phyloP scores from a whole-genome alignment of 192 early-diverging fungal genomes.

The Mycoemilia scoparia region DNA sequence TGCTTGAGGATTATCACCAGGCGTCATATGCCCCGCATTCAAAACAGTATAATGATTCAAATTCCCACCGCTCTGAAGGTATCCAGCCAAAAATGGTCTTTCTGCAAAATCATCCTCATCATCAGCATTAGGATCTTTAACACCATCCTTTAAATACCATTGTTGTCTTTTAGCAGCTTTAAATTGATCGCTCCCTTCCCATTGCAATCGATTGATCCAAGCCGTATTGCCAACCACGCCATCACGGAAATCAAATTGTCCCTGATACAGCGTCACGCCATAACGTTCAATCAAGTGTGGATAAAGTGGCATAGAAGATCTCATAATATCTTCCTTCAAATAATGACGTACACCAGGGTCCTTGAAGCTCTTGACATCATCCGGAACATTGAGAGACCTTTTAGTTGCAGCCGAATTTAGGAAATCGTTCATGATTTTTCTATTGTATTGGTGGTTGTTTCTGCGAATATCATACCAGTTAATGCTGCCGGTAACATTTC shows the following conservation, averaged over 20 bases:
- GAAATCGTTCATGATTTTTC: conserved; percentile 36
- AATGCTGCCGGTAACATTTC: conserved; percentile 44
- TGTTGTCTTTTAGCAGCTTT: conserved; percentile 28
- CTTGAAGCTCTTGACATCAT: conserved; percentile 23
- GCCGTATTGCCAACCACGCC: conserved; percentile 40
- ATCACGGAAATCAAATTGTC: conserved; percentile 71
- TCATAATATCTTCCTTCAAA: conserved; percentile 46
- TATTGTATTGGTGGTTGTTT: conserved; percentile 40
- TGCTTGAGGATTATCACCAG: conserved; percentile 40
- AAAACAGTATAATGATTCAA: conserved; percentile 40
- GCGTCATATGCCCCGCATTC: conserved; percentile 57
- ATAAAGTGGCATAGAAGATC: conserved; percentile 33
- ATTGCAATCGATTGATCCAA: conserved; percentile 47
- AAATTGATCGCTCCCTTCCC: conserved; percentile 27
- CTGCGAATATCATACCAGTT: conserved; percentile 66
- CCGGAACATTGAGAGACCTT: conserved; percentile 40
- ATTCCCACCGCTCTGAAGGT: conserved; percentile 30
- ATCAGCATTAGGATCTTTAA: too few species aligned
- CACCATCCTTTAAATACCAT: conserved; percentile 24
- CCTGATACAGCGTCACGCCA: conserved; percentile 49
- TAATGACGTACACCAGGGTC: conserved; percentile 32
- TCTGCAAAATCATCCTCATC: too few species aligned
- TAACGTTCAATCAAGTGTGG: conserved; percentile 33
- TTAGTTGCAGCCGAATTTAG: conserved; percentile 35
- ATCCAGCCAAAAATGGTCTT: conserved; percentile 48